Evolutionary conservation across 306 rosid species (phyloP).

Genomic region (Cyamopsis tetragonoloba): DNA sequence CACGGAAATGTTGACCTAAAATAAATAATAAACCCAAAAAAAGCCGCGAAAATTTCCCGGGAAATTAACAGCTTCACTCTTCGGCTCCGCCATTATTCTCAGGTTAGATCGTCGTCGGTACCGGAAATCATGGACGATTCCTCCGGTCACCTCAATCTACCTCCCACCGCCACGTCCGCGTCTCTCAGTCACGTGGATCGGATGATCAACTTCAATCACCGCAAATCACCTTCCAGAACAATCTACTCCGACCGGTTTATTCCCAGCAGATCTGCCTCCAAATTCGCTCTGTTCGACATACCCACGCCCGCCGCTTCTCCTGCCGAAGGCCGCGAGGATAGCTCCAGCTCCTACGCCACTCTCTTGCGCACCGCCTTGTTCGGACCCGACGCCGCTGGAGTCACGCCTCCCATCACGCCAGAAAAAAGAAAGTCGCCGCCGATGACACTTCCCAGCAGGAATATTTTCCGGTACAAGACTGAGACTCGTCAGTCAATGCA

Average conservation of each 20-base stretch:
- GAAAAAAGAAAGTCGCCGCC: no score
- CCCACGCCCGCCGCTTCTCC: no score
- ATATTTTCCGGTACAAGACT: constrained; percentile 73
- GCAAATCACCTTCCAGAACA: constrained; percentile 60
- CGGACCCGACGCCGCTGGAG: constrained; percentile 47
- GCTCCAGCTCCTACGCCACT: constrained; percentile 45
- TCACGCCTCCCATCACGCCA: constrained; percentile 67
- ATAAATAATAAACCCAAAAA: background rate
- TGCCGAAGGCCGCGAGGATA: constrained; percentile 11
- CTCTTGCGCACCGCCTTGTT: constrained; percentile 65
- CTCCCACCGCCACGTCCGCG: constrained; percentile 27
- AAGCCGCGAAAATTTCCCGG: constrained; percentile 21
- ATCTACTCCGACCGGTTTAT: constrained; percentile 84
- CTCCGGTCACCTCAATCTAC: constrained; percentile 11
- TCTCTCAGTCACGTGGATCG: constrained; percentile 65
- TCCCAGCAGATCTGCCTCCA: constrained; percentile 81
- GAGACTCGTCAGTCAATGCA: constrained; percentile 75
- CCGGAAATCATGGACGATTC: constrained; percentile 1
- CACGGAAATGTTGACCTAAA: no score
- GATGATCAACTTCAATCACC: constrained; percentile 53
- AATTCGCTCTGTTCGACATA: constrained; percentile 61
- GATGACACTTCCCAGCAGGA: no score
- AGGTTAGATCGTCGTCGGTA: constrained; percentile 14
- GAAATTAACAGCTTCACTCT: constrained; percentile 37
- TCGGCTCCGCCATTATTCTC: background rate